Base-by-base conservation (phyloP, 2,329 filamentous ascomycete species). In the Fusarium sp. region DNA sequence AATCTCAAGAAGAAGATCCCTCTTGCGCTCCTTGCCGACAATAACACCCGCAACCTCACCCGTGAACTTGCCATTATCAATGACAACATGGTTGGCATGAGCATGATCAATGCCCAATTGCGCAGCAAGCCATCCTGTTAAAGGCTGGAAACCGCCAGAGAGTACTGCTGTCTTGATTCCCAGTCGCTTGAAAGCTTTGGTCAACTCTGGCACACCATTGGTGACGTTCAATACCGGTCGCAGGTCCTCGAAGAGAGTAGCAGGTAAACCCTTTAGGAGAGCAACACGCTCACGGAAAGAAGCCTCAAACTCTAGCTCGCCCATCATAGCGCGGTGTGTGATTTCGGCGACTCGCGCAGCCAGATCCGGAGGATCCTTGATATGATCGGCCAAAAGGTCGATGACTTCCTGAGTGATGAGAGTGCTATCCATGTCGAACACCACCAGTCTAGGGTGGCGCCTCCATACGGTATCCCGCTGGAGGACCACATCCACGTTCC, bases 381-480 rank as follows among this genome's bases (percentile, higher is more conserved):
- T 88, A 37, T 91, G 91, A 54, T 91, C 89, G 6, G 96, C 96
- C 57, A 99, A 90, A 74, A 98, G 90, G 78, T 99, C 96, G 76
- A 99, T 98, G 63, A 97, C 94, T 82, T 99, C 96, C 78, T 99
- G 94, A 54, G 95, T 92, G 77, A 99, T 98, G 62, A 99, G 86
- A 0, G 96, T 99, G 78, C 92, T 96, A 82, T 99, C 96, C 96
- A 99, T 99, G 79, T 99, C 96, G 75, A 99, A 99, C 32, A 97
- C 93, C 5, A 95, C 94, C 13, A 98, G 84, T 10, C 95, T 88
- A 70, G 94, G 94, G 79, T 96, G 88, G 27, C 90, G 87, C 60
- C 93, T 85, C 83, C 90, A 93, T 32, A 95, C 83, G 30, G 83
- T 87, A 75, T 95, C 92, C 40, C 80, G 80, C 78, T 96, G 92